Conservation (phyloP, 768 basidiomycete genomes). For the Cyclocybe aegerita region DNA sequence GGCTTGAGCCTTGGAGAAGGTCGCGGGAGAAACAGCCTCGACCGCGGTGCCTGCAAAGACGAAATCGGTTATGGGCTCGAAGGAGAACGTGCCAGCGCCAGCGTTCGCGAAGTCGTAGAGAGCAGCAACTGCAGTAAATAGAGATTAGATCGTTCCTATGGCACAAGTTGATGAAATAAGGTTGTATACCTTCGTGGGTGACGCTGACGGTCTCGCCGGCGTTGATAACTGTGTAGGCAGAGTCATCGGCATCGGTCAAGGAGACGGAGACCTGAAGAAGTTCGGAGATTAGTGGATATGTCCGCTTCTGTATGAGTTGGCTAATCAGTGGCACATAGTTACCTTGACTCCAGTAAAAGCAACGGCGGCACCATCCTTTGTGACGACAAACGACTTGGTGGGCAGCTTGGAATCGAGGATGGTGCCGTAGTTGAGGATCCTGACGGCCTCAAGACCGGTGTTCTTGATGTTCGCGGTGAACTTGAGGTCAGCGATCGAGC, state of each 20-base stretch:
- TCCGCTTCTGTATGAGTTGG: not conserved
- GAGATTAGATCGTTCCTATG: not conserved
- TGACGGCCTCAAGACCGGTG: constrained; percentile 36
- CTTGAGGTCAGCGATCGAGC: constrained; percentile 37
- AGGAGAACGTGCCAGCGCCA: constrained; percentile 39
- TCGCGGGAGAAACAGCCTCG: constrained; percentile 15
- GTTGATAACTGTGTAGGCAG: constrained; percentile 36
- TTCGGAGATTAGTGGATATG: not conserved
- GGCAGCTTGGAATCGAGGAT: constrained; percentile 42
- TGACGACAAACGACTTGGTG: constrained; percentile 42
- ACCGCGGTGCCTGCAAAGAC: constrained; percentile 28
- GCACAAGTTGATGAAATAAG: not conserved
- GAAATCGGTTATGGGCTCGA: constrained; percentile 40
- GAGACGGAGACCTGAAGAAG: constrained; percentile 32
- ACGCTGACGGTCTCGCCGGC: constrained; percentile 40
- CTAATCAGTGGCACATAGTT: not conserved
- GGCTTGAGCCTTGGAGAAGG: constrained; percentile 27
- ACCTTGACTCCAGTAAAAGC: constrained; percentile 46
- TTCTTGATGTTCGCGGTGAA: constrained; percentile 43
- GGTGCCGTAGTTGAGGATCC: constrained; percentile 46
- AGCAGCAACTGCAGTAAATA: constrained; percentile 28
- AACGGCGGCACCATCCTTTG: constrained; percentile 35
- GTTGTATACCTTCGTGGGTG: constrained; percentile 32
- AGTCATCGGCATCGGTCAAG: constrained; percentile 35
- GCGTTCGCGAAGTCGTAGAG: constrained; percentile 41